Percentiles rank a stretch among this genome's conserved stretches.
Conservation (phyloP, 306 rosid species). For the Boehmeria nivea region DNA sequence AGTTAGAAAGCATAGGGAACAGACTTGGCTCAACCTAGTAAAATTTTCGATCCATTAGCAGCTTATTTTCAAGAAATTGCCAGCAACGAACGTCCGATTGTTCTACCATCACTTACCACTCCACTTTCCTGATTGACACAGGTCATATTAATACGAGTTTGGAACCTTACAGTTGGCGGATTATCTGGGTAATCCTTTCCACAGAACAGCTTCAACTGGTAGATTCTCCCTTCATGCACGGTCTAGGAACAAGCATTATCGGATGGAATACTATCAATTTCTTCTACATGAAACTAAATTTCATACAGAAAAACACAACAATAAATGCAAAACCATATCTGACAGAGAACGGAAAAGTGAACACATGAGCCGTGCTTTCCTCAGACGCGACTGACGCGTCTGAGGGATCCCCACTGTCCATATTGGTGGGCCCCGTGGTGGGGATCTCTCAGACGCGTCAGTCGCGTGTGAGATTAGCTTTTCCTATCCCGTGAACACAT, state of each 20-base stretch:
- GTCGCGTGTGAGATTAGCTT: too few relatives aligned
- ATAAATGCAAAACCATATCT: too few relatives aligned
- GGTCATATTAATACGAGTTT: constrained; percentile 87
- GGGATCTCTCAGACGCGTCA: too few relatives aligned
- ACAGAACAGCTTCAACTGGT: constrained; percentile 87
- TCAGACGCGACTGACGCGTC: too few relatives aligned
- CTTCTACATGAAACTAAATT: too few relatives aligned
- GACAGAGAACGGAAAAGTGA: too few relatives aligned
- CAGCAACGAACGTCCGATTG: constrained; percentile 2
- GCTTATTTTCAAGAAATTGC: constrained; percentile 18
- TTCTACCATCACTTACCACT: constrained; percentile 49
- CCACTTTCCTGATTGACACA: constrained; percentile 86
- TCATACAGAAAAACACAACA: too few relatives aligned
- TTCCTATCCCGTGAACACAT: too few relatives aligned
- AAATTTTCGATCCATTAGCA: constrained; percentile 30
- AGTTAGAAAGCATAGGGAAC: constrained; percentile 90
- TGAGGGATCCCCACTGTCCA: too few relatives aligned
- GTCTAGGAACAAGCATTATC: constrained; percentile 53
- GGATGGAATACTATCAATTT: too few relatives aligned
- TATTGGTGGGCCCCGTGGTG: too few relatives aligned
- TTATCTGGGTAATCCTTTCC: constrained; percentile 89
- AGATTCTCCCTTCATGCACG: constrained; percentile 91
- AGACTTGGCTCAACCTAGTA: constrained; percentile 82
- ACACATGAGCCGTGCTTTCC: too few relatives aligned
- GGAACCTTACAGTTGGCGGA: constrained; percentile 93